Conservation (phyloP, 768 basidiomycete species). For the Kwoniella bestiolae region DNA sequence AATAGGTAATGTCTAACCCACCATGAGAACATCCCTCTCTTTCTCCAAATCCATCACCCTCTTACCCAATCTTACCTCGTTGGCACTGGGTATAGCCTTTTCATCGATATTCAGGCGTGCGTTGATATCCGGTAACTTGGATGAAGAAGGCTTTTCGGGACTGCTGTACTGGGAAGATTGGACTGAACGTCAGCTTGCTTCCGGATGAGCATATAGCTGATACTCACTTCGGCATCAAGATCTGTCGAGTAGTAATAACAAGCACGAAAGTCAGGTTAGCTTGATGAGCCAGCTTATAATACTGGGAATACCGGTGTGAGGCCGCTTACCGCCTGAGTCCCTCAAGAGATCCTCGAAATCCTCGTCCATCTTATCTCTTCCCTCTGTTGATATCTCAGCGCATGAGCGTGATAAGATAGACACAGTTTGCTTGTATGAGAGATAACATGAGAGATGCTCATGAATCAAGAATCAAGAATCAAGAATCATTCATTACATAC, state of each 20-base stretch:
- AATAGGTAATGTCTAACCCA: too few relatives aligned
- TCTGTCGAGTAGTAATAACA: too few relatives aligned
- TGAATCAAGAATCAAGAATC: too few relatives aligned
- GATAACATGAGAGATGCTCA: too few relatives aligned
- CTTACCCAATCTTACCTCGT: slow-evolving; percentile 34
- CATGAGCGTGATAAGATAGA: too few relatives aligned
- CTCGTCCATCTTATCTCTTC: slow-evolving; percentile 22
- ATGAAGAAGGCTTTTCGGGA: slow-evolving; percentile 6
- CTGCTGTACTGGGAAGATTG: slow-evolving; percentile 22
- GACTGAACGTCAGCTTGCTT: too few relatives aligned
- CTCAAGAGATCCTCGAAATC: slow-evolving; percentile 32
- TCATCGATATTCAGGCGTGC: slow-evolving; percentile 6
- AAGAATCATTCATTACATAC: too few relatives aligned
- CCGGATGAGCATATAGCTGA: background rate
- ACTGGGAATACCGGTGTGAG: too few relatives aligned
- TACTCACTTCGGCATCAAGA: background rate
- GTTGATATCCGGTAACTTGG: slow-evolving; percentile 2
- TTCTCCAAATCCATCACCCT: slow-evolving; percentile 33
- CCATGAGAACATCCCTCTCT: slow-evolving; percentile 26
- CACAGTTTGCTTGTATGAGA: too few relatives aligned
- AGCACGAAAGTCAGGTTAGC: too few relatives aligned
- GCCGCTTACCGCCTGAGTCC: slow-evolving; percentile 9
- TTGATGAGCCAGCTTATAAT: too few relatives aligned
- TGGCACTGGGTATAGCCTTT: slow-evolving; percentile 24
- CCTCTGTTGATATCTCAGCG: background rate